Evolutionary conservation across 2,329 filamentous ascomycete genomes (phyloP), one percentile per base, ranked within the genome.

Genomic region (Colletotrichum gigasporum): DNA sequence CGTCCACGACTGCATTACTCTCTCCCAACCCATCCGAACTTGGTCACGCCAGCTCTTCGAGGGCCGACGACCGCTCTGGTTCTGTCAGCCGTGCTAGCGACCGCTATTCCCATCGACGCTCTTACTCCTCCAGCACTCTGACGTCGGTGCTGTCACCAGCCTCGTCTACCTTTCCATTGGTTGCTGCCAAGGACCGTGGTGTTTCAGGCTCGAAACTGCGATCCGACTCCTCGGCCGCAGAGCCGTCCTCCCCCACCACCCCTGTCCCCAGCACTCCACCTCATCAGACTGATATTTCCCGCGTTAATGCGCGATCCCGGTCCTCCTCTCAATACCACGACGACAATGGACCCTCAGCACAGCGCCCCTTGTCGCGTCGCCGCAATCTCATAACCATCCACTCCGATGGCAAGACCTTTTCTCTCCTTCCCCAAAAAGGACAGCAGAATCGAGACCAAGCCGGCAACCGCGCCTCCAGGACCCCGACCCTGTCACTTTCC

Each of bases 361-460:
- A 68, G 41, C 75, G 75, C 30, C 72, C 79, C 53, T 66, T 69
- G 48, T 79, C 80, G 12, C 76, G 80, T 44, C 76, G 80, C 63
- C 75, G 76, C 55, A 82, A 81, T 65, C 71, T 82, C 28, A 81
- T 88, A 63, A 80, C 79, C 55, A 75, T 88, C 26, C 80, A 87
- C 68, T 73, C 84, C 5, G 83, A 88, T 73, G 68, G 67, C 60
- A 87, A 87, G 74, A 88, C 86, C 4, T 88, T 89, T 69, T 86
- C 85, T 14, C 74, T 88, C 59, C 66, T 81, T 66, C 74, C 74
- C 72, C 70, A 82, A n/a, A n/a, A n/a, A 42, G 52, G 50, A 45
- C 56, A 65, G 30, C 56, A 32, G 41, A 52, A 26, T 42, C 48
- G 34, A 42, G 39, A 59, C 26, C 32, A 47, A 30, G 34, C 28